These are phyloP conservation scores for Naganishia vishniacii DNA, from an alignment of 768 basidiomycete species.

Conservation along the genomic window DNA sequence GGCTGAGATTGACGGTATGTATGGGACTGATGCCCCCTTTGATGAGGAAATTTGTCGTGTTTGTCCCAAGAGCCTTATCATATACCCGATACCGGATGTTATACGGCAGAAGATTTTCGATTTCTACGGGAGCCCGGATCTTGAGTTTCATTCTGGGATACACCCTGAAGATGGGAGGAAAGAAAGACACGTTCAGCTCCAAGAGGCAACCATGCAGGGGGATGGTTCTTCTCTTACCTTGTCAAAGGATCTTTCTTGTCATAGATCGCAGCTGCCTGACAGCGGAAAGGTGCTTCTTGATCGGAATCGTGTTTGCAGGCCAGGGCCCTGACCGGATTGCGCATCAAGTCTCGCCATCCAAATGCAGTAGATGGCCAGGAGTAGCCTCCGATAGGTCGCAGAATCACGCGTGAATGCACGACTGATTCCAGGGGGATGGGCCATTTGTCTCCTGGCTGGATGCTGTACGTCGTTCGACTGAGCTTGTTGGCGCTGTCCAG, in stretches of 20 bases:
- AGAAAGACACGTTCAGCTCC: background rate
- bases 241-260: conserved; percentile 58
- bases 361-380: conserved; percentile 76
- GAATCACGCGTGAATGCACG: conserved; percentile 67
- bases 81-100: conserved; percentile 94
- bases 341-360: conserved; percentile 80
- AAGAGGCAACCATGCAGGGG: background rate
- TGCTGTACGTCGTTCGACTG: conserved; percentile 72
- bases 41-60: conserved; percentile 87
- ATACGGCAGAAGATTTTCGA: conserved; percentile 91
- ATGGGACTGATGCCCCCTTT: conserved; percentile 93
- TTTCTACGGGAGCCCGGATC: conserved; percentile 84
- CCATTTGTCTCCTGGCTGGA: conserved; percentile 81
- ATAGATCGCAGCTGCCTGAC: conserved; percentile 83
- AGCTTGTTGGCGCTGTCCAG: conserved; percentile 81
- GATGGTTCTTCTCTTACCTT: conserved; percentile 53
- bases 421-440: conserved; percentile 86
- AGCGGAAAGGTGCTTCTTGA: conserved; percentile 81
- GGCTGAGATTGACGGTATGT: conserved; percentile 85
- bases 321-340: conserved; percentile 64
- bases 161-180: conserved; percentile 53
- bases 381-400: conserved; percentile 94
- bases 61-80: conserved; percentile 88
- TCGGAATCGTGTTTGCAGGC: conserved; percentile 76
- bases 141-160: conserved; percentile 79